Percentiles rank a stretch among this genome's conserved stretches.
These are phyloP conservation scores for Microascus cirrosus DNA, from an alignment of 2,329 filamentous ascomycete species.

Conservation along the genomic window DNA sequence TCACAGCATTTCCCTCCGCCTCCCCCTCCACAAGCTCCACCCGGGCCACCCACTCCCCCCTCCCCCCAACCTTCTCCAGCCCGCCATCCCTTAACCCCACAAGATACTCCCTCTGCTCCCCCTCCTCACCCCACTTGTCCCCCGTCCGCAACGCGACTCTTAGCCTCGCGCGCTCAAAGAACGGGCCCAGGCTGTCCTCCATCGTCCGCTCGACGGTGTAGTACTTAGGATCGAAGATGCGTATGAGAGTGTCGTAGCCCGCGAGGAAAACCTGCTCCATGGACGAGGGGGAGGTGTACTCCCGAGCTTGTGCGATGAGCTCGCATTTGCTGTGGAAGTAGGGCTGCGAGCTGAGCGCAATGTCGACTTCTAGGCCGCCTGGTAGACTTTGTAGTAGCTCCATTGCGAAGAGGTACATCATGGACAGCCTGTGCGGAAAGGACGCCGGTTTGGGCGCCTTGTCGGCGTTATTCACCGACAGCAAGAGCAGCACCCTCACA, in stretches of 20 bases:
- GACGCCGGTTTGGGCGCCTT: conserved; percentile 55
- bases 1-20: conserved; percentile 28
- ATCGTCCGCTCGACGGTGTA: conserved; percentile 35
- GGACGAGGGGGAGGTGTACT: conserved; percentile 20
- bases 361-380: conserved; percentile 35
- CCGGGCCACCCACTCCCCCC: conserved; percentile 39
- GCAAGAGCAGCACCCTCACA: conserved; percentile 42
- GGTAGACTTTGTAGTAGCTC: conserved; percentile 27
- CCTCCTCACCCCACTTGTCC: conserved; percentile 43
- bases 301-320: conserved; percentile 31
- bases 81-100: conserved; percentile 23
- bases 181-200: conserved; percentile 44
- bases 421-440: conserved; percentile 54
- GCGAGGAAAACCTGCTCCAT: conserved; percentile 55
- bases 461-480: conserved; percentile 55
- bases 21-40: conserved; percentile 45
- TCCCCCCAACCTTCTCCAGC: conserved; percentile 10
- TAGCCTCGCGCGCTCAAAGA: conserved; percentile 51
- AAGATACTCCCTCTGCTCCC: conserved; percentile 38
- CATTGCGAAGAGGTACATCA: conserved; percentile 60
- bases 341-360: conserved; percentile 59
- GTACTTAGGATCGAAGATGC: conserved; percentile 64
- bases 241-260: conserved; percentile 66
- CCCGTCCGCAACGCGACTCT: conserved; percentile 53
- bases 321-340: conserved; percentile 63